A percentile compares a stretch with the other conserved stretches of the same genome.
phyloP scores from a whole-genome alignment of 345 rosid genomes.

The Abelmoschus esculentus region DNA sequence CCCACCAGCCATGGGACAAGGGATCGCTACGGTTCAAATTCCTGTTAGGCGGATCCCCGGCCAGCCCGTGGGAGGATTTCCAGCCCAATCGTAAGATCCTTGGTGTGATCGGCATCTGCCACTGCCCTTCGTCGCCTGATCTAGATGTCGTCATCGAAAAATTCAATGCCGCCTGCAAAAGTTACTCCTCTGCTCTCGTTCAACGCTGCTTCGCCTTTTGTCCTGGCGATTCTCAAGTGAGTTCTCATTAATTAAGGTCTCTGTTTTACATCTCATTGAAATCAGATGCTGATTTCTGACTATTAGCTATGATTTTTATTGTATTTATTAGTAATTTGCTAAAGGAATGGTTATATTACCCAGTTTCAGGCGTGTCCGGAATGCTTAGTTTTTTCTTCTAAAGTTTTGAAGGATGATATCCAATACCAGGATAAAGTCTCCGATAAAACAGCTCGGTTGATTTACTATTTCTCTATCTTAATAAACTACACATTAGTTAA shows the following conservation, averaged over 20 bases:
- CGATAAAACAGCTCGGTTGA: no score
- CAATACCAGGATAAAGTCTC: no score
- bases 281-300: background rate
- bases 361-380: background rate
- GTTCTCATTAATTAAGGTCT: conserved; percentile 1
- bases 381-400: no score
- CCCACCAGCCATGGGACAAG: conserved; percentile 88
- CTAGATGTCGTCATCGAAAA: conserved; percentile 54
- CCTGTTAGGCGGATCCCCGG: conserved; percentile 86
- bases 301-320: background rate
- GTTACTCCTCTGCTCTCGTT: conserved; percentile 68
- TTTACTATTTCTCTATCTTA: no score
- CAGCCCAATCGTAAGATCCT: conserved; percentile 92
- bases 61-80: conserved; percentile 99
- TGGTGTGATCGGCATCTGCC: conserved; percentile 85
- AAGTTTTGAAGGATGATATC: no score
- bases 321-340: background rate
- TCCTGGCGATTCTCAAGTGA: conserved; percentile 79
- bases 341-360: background rate
- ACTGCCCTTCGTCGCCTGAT: conserved; percentile 89
- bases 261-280: background rate
- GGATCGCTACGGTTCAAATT: conserved; percentile 87
- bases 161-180: conserved; percentile 47
- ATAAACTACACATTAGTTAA: background rate
- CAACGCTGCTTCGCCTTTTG: conserved; percentile 88